These are phyloP conservation scores for Candida sakaeoensis DNA, from an alignment of 805 yeast species.

Conservation along the genomic window DNA sequence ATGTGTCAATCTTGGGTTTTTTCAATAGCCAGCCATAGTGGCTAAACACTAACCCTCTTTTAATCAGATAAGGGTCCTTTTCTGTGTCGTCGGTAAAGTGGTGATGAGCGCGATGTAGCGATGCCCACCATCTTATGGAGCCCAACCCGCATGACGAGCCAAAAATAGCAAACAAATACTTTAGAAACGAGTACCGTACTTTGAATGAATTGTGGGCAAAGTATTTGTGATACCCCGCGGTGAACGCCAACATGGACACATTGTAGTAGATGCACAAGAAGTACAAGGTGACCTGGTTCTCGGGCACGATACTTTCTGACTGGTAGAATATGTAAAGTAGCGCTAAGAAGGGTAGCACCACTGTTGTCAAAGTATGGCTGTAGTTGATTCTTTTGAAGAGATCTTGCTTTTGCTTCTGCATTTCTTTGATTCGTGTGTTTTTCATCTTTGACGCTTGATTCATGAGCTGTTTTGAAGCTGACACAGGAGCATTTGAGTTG, in stretches of 20 bases:
- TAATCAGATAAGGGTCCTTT: conserved; percentile 80
- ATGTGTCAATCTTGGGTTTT: conserved; percentile 43
- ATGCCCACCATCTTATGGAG: conserved; percentile 73
- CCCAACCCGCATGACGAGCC: conserved; percentile 79
- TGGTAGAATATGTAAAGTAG: conserved; percentile 22
- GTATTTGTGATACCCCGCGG: conserved; percentile 41
- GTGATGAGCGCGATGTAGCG: conserved; percentile 87
- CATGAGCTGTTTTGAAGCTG: conserved; percentile 12
- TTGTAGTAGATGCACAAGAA: conserved; percentile 31
- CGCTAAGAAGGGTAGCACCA: conserved; percentile 30
- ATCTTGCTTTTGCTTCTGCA: conserved; percentile 33
- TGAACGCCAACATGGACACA: conserved; percentile 37
- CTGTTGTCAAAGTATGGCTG: conserved; percentile 27
- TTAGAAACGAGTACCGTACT: conserved; percentile 31
- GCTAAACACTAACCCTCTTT: conserved; percentile 76
- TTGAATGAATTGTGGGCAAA: conserved; percentile 39
- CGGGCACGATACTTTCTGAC: conserved; percentile 23
- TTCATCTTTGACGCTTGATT: conserved; percentile 24
- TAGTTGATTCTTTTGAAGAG: conserved; percentile 36
- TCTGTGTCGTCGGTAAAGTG: conserved; percentile 78
- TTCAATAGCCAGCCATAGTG: conserved; percentile 87
- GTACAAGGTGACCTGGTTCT: conserved; percentile 21
- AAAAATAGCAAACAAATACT: conserved; percentile 49
- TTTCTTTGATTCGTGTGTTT: conserved; percentile 30
- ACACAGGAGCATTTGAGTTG: conserved; percentile 1